Conservation (phyloP, 2,329 filamentous ascomycete species). For the Chaetomium globosum region DNA sequence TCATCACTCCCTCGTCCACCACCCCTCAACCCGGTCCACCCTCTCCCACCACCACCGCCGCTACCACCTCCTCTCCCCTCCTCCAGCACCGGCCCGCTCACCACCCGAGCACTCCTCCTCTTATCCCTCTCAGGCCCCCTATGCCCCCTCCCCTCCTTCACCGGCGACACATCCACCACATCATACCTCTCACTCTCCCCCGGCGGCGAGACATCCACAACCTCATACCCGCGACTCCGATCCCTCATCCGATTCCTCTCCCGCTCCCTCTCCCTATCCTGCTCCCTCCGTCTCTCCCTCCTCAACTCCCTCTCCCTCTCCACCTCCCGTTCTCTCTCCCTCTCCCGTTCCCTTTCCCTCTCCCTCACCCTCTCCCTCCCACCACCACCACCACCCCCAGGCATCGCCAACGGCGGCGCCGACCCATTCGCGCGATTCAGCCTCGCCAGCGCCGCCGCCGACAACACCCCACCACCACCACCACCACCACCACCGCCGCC, state of each 20-base stretch:
- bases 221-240: slow-evolving; percentile 28
- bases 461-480: slow-evolving; percentile 14
- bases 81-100: slow-evolving; percentile 35
- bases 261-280: slow-evolving; percentile 24
- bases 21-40: slow-evolving; percentile 28
- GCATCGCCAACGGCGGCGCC: neutral
- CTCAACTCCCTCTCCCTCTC: slow-evolving; percentile 23
- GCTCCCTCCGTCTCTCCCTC: slow-evolving; percentile 25
- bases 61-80: slow-evolving; percentile 30
- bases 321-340: slow-evolving; percentile 24
- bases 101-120: slow-evolving; percentile 28
- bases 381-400: slow-evolving; percentile 2
- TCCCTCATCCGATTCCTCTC: slow-evolving; percentile 24
- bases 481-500: no score
- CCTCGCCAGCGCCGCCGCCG: slow-evolving; percentile 30
- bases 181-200: slow-evolving; percentile 19
- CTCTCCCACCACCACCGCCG: slow-evolving; percentile 23
- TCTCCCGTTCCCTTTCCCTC: slow-evolving; percentile 22
- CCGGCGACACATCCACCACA: slow-evolving; percentile 20
- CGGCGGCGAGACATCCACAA: slow-evolving; percentile 20
- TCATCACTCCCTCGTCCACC: slow-evolving; percentile 49
- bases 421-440: slow-evolving; percentile 26
- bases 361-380: slow-evolving; percentile 24
- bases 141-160: neutral
- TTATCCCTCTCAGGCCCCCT: slow-evolving; percentile 9